Evolutionary conservation across 805 yeast species (phyloP).

Genomic region (Candida sithepensis): DNA sequence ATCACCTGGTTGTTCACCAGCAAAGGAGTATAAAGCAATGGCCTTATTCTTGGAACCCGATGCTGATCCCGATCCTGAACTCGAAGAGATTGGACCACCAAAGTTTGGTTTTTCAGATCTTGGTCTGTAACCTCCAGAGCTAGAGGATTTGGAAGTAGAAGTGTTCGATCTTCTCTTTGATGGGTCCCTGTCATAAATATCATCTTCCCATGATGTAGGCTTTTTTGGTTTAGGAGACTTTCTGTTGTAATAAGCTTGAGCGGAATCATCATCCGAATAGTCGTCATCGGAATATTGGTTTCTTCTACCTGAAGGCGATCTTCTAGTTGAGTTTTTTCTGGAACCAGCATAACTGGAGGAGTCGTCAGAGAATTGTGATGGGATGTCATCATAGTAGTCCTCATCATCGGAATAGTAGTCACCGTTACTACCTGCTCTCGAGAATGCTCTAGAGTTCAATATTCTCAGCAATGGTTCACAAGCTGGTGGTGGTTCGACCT

Average conservation of each 20-base stretch:
- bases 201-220: constrained; percentile 78
- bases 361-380: constrained; percentile 58
- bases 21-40: constrained; percentile 82
- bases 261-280: constrained; percentile 32
- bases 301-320: constrained; percentile 12
- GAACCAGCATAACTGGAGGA: constrained; percentile 34
- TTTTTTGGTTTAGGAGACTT: constrained; percentile 12
- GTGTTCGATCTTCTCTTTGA: constrained; percentile 8
- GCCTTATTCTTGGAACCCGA: constrained; percentile 56
- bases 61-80: constrained; percentile 18
- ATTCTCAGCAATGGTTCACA: constrained; percentile 85
- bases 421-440: constrained; percentile 40
- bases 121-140: constrained; percentile 29
- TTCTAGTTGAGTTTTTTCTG: constrained; percentile 13
- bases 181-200: constrained; percentile 59
- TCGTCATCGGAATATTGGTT: constrained; percentile 26
- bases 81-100: constrained; percentile 33
- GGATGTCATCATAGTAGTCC: constrained; percentile 74
- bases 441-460: constrained; percentile 79
- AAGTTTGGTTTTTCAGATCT: constrained; percentile 31
- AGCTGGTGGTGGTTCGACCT: constrained; percentile 89
- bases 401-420: constrained; percentile 55
- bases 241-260: constrained; percentile 24
- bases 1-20: constrained; percentile 93
- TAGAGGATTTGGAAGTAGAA: neutral